Evolutionary conservation across 306 rosid species (phyloP).

Genomic region (Dicorynia guianensis): DNA sequence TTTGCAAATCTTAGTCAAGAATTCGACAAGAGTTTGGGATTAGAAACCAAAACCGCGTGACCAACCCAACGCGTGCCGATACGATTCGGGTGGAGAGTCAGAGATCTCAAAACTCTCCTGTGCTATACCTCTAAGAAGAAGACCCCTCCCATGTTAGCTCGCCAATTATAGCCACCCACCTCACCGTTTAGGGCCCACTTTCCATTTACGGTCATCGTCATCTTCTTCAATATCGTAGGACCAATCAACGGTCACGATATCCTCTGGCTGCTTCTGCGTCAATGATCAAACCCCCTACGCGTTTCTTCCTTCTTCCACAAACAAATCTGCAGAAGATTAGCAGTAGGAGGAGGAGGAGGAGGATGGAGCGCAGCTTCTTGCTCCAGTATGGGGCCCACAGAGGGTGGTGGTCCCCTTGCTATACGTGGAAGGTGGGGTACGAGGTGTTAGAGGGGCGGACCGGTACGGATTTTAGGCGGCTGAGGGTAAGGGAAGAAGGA

Average conservation of each 20-base stretch:
- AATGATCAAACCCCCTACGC: no score
- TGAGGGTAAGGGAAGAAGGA: background rate
- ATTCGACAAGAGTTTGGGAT: constrained; percentile 14
- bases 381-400: constrained; percentile 4
- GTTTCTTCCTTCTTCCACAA: no score
- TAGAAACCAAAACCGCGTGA: constrained; percentile 52
- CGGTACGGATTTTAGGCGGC: constrained; percentile 49
- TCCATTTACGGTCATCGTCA: background rate
- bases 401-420: constrained; percentile 40
- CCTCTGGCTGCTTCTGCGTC: no score
- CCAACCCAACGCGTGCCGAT: constrained; percentile 19
- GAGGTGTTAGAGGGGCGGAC: constrained; percentile 20
- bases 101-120: no score
- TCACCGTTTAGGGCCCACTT: constrained; percentile 28
- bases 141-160: background rate
- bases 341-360: background rate
- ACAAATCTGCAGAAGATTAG: constrained; percentile 24
- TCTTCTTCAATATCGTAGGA: background rate
- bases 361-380: constrained; percentile 24
- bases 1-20: constrained; percentile 15
- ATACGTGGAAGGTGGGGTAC: constrained; percentile 22
- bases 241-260: background rate
- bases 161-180: constrained; percentile 40
- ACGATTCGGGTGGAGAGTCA: no score
- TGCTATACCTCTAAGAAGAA: no score